These are phyloP conservation scores for Aureobasidium zeae DNA, from an alignment of 2,329 filamentous ascomycete genomes.

Conservation along the genomic window DNA sequence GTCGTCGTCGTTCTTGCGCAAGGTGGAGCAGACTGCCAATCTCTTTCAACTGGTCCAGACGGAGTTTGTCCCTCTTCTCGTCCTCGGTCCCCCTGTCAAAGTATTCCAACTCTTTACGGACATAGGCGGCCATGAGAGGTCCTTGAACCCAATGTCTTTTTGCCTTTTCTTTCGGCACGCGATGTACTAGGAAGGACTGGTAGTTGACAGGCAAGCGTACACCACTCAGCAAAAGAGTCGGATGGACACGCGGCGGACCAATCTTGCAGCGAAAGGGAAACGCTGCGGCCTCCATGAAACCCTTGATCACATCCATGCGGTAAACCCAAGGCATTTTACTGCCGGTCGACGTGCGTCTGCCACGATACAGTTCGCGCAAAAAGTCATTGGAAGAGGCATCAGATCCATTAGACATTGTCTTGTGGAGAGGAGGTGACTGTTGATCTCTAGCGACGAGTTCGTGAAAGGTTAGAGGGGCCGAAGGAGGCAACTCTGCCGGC, in stretches of 20 bases:
- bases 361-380: slow-evolving; percentile 40
- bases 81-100: slow-evolving; percentile 39
- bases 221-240: slow-evolving; percentile 35
- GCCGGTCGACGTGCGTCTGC: slow-evolving; percentile 49
- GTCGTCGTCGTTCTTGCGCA: slow-evolving; percentile 51
- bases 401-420: slow-evolving; percentile 6
- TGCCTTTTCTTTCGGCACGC: slow-evolving; percentile 45
- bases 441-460: slow-evolving; percentile 13
- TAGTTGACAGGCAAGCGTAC: slow-evolving; percentile 48
- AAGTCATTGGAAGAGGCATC: slow-evolving; percentile 15
- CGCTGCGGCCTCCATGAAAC: slow-evolving; percentile 48
- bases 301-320: slow-evolving; percentile 46
- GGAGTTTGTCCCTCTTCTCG: slow-evolving; percentile 20
- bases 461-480: slow-evolving; percentile 4
- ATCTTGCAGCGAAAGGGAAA: slow-evolving; percentile 51
- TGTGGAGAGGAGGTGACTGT: slow-evolving; percentile 3
- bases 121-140: slow-evolving; percentile 48
- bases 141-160: slow-evolving; percentile 49
- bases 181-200: slow-evolving; percentile 46
- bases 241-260: slow-evolving; percentile 33
- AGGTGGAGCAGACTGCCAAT: slow-evolving; percentile 48
- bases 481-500: background rate
- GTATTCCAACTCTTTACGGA: slow-evolving; percentile 42
- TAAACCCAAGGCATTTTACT: slow-evolving; percentile 50
- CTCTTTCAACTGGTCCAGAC: slow-evolving; percentile 49